These are phyloP conservation scores for Stereocaulon alpinum DNA, from an alignment of 495 filamentous ascomycete genomes.

Conservation along the genomic window DNA sequence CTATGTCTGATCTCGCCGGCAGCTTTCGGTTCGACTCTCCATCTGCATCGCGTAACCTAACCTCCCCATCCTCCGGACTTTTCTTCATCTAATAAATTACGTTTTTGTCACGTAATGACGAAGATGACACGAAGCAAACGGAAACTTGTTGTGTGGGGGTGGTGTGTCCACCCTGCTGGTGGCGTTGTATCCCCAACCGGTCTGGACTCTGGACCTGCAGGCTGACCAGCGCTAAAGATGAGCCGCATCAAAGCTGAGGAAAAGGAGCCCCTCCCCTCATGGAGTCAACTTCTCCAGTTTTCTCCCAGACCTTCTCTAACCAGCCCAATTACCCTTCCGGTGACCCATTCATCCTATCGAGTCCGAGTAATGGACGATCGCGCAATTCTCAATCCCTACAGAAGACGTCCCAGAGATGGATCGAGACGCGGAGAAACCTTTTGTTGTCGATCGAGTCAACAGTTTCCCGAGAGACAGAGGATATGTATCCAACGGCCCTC, in stretches of 20 bases:
- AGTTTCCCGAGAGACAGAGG: conserved; percentile 7
- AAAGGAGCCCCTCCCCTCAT: too few species aligned
- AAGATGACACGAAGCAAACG: too few species aligned
- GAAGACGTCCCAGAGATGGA: conserved; percentile 1
- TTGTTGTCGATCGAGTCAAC: neutral
- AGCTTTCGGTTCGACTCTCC: too few species aligned
- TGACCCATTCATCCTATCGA: neutral
- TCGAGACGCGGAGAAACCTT: conserved; percentile 5
- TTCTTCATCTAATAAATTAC: too few species aligned
- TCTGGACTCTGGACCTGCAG: neutral
- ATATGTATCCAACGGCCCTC: conserved; percentile 1
- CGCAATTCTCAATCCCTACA: neutral
- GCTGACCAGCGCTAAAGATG: conserved; percentile 3
- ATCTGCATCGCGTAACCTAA: too few species aligned
- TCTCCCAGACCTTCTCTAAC: neutral
- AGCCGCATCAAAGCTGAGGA: conserved; percentile 4
- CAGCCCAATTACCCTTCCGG: neutral
- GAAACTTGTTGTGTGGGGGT: neutral
- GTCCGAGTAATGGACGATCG: conserved; percentile 8
- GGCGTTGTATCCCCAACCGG: neutral
- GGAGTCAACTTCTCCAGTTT: too few species aligned
- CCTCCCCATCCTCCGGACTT: too few species aligned
- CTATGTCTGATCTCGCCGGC: too few species aligned
- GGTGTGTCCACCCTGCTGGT: neutral
- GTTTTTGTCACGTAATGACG: too few species aligned